Percentiles rank a stretch among this genome's conserved stretches.
Conservation (phyloP, 208 protist genomes). For the Tritrichomonas foetus region DNA sequence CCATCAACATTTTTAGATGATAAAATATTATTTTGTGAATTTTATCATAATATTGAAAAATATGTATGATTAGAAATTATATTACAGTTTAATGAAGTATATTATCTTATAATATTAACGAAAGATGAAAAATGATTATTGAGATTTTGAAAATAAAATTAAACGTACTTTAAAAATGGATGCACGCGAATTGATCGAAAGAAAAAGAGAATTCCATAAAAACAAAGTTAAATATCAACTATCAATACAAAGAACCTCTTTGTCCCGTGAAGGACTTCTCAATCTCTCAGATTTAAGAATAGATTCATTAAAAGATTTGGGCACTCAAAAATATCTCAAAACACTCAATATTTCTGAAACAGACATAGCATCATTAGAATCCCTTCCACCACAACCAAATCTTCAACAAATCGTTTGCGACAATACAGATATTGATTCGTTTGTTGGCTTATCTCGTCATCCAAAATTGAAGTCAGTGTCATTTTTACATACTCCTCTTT, state of each 20-base stretch:
- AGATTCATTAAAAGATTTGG: not conserved
- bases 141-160: too few relatives aligned
- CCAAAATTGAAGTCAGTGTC: not conserved
- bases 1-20: too few relatives aligned
- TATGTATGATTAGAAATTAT: too few relatives aligned
- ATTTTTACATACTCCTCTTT: not conserved
- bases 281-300: not conserved
- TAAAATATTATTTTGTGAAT: too few relatives aligned
- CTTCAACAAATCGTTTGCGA: not conserved
- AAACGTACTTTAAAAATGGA: too few relatives aligned
- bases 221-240: constrained; percentile 7
- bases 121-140: too few relatives aligned
- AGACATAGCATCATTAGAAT: not conserved
- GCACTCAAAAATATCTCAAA: not conserved
- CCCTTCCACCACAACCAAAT: not conserved
- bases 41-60: too few relatives aligned
- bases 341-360: not conserved
- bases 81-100: too few relatives aligned
- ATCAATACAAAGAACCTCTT: not conserved
- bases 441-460: not conserved
- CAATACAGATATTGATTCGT: not conserved
- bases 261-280: not conserved
- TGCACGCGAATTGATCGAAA: too few relatives aligned
- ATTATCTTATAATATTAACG: too few relatives aligned
- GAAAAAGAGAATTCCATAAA: too few relatives aligned